phyloP scores from a whole-genome alignment of 2,329 filamentous ascomycete genomes.

The Fusarium goolgardi region DNA sequence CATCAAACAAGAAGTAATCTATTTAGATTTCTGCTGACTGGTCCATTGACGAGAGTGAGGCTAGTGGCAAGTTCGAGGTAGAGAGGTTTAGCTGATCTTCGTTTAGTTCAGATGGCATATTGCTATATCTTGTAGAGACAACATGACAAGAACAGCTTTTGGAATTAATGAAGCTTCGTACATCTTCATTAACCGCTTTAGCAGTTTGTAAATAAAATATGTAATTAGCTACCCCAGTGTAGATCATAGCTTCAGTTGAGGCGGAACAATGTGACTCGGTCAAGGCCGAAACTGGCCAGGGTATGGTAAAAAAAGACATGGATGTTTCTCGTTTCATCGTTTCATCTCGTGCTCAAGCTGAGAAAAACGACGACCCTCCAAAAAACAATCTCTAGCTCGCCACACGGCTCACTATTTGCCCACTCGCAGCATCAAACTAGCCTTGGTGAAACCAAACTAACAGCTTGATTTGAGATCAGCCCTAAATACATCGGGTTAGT shows the following conservation, averaged over 20 bases:
- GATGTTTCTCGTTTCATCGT: background rate
- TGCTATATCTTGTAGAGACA: background rate
- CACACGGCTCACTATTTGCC: background rate
- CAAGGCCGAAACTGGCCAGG: background rate
- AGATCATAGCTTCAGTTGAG: background rate
- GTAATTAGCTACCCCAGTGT: background rate
- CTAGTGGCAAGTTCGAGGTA: background rate
- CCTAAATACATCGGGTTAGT: background rate
- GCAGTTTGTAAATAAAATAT: background rate
- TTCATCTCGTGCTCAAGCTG: background rate
- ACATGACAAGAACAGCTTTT: background rate
- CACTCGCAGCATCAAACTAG: background rate
- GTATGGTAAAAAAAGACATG: background rate
- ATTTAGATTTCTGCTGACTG: background rate
- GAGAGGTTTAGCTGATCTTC: background rate
- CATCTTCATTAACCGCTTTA: background rate
- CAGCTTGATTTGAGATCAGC: background rate
- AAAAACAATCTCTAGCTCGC: background rate
- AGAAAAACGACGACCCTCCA: background rate
- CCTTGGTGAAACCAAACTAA: slow-evolving; percentile 1
- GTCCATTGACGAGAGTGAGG: background rate
- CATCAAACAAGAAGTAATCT: background rate
- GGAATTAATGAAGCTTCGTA: accelerated
- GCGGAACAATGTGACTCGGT: background rate
- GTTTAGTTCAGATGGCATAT: background rate